Percentiles rank a stretch among this genome's conserved stretches.
Conservation (phyloP, 495 filamentous ascomycete species). For the Penicillium fimorum region DNA sequence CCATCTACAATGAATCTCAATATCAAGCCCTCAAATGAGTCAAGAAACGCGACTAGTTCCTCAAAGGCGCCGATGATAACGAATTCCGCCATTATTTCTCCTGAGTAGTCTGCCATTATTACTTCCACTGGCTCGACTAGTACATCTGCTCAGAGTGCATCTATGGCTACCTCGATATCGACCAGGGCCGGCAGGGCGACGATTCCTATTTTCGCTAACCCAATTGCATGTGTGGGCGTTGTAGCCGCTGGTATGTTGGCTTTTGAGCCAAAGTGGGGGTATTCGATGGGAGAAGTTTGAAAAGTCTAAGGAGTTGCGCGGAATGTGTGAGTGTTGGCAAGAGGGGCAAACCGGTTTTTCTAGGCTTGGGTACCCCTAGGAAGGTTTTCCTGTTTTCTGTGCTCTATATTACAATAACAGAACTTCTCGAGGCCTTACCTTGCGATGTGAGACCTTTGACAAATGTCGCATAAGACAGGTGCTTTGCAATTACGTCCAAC, state of each 20-base stretch:
- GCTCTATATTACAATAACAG: too few relatives aligned
- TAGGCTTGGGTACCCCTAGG: background rate
- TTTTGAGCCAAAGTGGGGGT: background rate
- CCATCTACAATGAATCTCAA: background rate
- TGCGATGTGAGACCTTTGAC: too few relatives aligned
- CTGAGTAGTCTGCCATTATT: too few relatives aligned
- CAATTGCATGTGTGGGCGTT: background rate
- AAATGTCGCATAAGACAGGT: background rate
- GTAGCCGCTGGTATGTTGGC: background rate
- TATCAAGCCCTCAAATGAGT: background rate
- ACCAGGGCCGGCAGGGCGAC: background rate
- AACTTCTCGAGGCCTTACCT: too few relatives aligned
- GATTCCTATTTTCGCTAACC: background rate
- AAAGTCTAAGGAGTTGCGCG: background rate
- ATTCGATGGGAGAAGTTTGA: background rate
- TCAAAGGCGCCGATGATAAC: background rate
- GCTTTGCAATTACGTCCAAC: background rate
- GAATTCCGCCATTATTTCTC: too few relatives aligned
- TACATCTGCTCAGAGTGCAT: background rate
- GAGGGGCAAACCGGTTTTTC: background rate
- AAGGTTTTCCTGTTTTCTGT: too few relatives aligned
- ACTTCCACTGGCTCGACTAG: background rate
- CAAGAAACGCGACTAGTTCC: background rate
- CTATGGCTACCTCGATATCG: background rate
- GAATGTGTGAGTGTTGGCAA: background rate